Base-by-base conservation (phyloP, 371 early-diverging fungal species). In the Saksenaea vasiformis region DNA sequence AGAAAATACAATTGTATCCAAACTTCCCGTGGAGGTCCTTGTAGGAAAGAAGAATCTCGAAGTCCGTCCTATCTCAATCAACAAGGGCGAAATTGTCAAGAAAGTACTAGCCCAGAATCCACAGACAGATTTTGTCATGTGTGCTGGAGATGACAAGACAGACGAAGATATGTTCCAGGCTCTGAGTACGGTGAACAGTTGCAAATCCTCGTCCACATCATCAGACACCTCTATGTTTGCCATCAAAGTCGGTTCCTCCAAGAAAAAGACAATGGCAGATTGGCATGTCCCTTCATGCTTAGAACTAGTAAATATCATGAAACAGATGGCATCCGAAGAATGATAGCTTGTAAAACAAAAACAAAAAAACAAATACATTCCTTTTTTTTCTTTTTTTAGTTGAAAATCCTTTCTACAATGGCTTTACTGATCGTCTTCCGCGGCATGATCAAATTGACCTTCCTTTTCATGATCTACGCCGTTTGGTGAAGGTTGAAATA, bases 31-130 rank as follows among this genome's bases (percentile, higher is more conserved):
- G 9, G 97, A 96, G 69, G 88, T 96, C 15, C 68, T 97, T 58
- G 84, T 93, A 4, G 98, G 98, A 34, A 96, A 96, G 72, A 96
- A 96, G 82, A 94, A 94, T 60, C 81, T 97, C 9, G 98, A 97
- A 68, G 96, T 95, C 27, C 78, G 93, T 11, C 92, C 92, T 4
- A 78, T 80, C 19, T 71, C 82, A 8, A 82, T 90, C 65, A 94
- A 90, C 76, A 91, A 90, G 84, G 97, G 97, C 22, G 95, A 94
- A 67, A 93, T 97, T 68, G 93, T 96, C 41, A 93, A 92, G 70
- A 84, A 93, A 14, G 78, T 95, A 28, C 22, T 55, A 22, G 62
- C 66, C 5, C 59, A 64, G 38, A 74, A 73, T 47, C 78, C 84
- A 0, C 85, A 85, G 34, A 85, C 83, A 53, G 95, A 94, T 68